Evolutionary conservation across 129 eudicot species (phyloP), one percentile per base, ranked within the genome.

Genomic region (Helichrysum umbraculigerum): DNA sequence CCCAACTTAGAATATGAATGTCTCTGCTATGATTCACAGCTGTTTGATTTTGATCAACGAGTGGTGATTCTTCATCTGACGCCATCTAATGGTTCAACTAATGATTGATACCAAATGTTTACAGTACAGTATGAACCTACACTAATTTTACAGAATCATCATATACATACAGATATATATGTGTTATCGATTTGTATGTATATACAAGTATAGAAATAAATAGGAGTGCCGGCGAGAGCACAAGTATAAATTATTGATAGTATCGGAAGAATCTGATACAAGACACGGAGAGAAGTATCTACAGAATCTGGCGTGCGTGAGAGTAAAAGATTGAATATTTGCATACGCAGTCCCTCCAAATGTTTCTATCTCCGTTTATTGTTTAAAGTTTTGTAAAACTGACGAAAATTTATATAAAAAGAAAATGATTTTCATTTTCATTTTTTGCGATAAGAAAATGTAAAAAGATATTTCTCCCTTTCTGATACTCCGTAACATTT

Each of bases 1-100:
- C 91, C 79, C 85, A 85, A 47, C 97, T 84, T n/a, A 94, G 74
- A 5, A 94, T 72, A 79, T 89, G 90, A 71, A 94, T 81, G 72
- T 94, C 99, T 77, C 88, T 91, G 1, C 66, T 66, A 65, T 94
- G 96, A 79, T 80, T 89, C 29, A 83, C 4, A 47, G 12, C 17
- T 20, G 68, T 71, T 70, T 66, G 81, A 77, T 22, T 44, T 21
- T 68, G 59, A 19, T 33, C 76, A 68, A 87, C 79, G 33, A 87
- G 86, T 7, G 91, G 83, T 19, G 86, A 19, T 81, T 92, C 97
- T 71, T 91, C 97, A 54, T 89, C 96, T 25, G 76, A 72, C 59
- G 85, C 89, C 84, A 59, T 80, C 80, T 75, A 41, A 4, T 59
- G 56, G 7, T 60, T 50, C 73, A 76, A 70, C 72, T 79, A 14